Conservation (phyloP, 345 rosid species). For the Brassica napus region DNA sequence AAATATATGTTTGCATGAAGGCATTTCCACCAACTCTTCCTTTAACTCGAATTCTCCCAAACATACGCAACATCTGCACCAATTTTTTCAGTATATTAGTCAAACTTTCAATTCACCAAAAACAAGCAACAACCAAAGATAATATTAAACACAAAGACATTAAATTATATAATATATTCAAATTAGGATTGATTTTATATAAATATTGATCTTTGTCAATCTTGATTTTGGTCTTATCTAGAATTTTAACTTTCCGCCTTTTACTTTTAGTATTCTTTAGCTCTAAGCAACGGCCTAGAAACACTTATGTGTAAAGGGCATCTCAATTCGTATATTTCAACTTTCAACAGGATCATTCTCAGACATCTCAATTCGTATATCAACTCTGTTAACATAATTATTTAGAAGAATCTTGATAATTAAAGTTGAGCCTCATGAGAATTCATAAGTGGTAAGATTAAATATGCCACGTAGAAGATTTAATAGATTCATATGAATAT, state of each 20-base stretch:
- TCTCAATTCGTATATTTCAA: conserved; percentile 24
- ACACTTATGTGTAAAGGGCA: conserved; percentile 22
- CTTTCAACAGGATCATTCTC: conserved; percentile 26
- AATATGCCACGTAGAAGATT: neutral
- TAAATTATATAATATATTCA: neutral
- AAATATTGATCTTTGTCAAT: neutral
- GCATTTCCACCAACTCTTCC: conserved; percentile 83
- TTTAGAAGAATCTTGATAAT: neutral
- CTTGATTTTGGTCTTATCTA: conserved; percentile 26
- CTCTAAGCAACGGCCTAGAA: conserved; percentile 37
- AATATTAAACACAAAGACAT: neutral
- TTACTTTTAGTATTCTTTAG: conserved; percentile 29
- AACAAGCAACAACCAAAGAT: conserved; percentile 8
- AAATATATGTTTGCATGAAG: conserved; percentile 84
- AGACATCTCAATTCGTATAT: conserved; percentile 6
- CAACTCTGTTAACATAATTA: neutral
- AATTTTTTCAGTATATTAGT: neutral
- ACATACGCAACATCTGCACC: conserved; percentile 85
- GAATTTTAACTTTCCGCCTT: conserved; percentile 33
- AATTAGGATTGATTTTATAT: too few relatives aligned
- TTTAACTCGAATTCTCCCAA: conserved; percentile 85
- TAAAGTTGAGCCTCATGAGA: neutral
- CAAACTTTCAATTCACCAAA: conserved; percentile 11
- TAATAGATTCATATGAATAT: conserved; percentile 2
- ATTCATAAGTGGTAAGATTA: neutral